A percentile compares a stretch with the other conserved stretches of the same genome.
Conservation (phyloP, 345 rosid genomes). For the Anacardium occidentale region DNA sequence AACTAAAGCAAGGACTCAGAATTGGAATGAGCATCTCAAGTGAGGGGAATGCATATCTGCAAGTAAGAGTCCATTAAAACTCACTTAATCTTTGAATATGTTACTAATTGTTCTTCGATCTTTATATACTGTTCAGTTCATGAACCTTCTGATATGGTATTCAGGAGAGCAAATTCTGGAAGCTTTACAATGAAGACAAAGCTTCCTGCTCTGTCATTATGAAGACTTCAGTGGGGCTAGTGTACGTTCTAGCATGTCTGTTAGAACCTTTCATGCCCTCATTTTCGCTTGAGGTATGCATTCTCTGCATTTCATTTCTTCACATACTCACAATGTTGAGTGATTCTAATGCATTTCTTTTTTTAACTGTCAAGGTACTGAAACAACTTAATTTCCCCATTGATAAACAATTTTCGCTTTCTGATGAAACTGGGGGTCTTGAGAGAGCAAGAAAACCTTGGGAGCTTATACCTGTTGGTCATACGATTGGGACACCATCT, state of each 20-base stretch:
- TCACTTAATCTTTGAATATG: not conserved
- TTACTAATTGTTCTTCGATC: not conserved
- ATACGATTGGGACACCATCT: conserved; percentile 33
- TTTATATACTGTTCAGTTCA: not conserved
- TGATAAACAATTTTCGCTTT: conserved; percentile 29
- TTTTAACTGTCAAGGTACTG: conserved; percentile 15
- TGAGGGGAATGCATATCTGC: conserved; percentile 40
- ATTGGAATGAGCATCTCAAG: conserved; percentile 39
- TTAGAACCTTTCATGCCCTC: conserved; percentile 43
- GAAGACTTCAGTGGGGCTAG: conserved; percentile 37
- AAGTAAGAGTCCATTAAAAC: conserved; percentile 8
- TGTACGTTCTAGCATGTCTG: conserved; percentile 34
- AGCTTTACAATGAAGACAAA: conserved; percentile 39
- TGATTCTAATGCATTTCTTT: not conserved
- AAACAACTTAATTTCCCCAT: conserved; percentile 36
- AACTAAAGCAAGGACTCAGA: conserved; percentile 38
- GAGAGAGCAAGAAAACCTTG: conserved; percentile 34
- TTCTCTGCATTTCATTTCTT: not conserved
- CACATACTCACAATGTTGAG: not conserved
- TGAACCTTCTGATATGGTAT: not conserved
- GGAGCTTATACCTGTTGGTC: conserved; percentile 37
- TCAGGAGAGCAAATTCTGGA: conserved; percentile 39
- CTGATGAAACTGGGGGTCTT: conserved; percentile 32
- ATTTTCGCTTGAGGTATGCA: conserved; percentile 30
- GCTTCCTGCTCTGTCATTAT: conserved; percentile 33